Conservation (phyloP, 2,329 filamentous ascomycete genomes). For the Sphaerulina musiva region DNA sequence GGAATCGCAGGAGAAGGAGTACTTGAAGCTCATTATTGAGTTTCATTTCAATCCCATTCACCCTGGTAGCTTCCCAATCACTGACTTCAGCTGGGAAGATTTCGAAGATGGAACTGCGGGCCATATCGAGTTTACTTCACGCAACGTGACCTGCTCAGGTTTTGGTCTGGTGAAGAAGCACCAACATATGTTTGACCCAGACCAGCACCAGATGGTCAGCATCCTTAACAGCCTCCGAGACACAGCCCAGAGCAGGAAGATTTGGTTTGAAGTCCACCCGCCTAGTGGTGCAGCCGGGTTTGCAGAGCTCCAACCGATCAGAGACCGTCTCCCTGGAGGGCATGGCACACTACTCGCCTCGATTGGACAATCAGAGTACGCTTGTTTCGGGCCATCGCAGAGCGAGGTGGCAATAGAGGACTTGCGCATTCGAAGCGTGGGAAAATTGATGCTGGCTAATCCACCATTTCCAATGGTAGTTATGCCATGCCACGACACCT, state of each 20-base stretch:
- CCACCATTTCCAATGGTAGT: constrained; percentile 12
- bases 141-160: constrained; percentile 7
- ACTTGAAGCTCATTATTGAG: constrained; percentile 9
- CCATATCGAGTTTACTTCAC: background rate
- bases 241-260: background rate
- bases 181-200: background rate
- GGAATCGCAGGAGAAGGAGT: background rate
- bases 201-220: background rate
- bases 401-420: background rate
- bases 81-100: background rate
- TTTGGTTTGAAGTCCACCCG: background rate
- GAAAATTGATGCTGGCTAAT: background rate
- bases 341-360: constrained; percentile 5
- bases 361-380: constrained; percentile 12
- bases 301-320: constrained; percentile 8
- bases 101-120: background rate
- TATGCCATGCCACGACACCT: constrained; percentile 12
- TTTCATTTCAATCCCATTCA: constrained; percentile 15
- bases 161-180: constrained; percentile 1
- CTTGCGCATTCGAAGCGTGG: background rate
- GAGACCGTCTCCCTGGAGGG: constrained; percentile 14
- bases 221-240: background rate
- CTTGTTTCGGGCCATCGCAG: constrained; percentile 3
- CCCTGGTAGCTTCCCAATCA: background rate
- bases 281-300: background rate